Base-by-base conservation (phyloP, 1,284 basidiomycete genomes). In the Irpex rosettiformis region DNA sequence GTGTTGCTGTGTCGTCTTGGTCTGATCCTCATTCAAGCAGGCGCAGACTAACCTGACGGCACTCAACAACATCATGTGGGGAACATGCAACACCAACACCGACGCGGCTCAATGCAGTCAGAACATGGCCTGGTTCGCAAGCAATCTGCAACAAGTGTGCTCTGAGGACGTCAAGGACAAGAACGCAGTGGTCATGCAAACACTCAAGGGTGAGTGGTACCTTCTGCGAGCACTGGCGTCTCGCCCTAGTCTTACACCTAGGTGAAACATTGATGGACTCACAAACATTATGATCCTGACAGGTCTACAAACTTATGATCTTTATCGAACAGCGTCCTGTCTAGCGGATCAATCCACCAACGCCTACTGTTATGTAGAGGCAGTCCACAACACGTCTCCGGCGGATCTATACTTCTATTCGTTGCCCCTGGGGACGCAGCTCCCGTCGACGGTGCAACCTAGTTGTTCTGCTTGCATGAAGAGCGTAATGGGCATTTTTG, bases 51-150 rank as follows among this genome's bases (percentile, higher is more conserved):
- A 93, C 70, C 71, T 86, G 52, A 80, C 83, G 0, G 70, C 77
- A 37, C 75, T 92, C 63, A 93, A 92, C 67, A 69, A 76, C 2
- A 75, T 93, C 33, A 66, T 94, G 6, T 91, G 86, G 85, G 89
- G 88, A 3, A 91, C 86, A 0, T 91, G 89, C 70, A 89, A 89
- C 66, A 88, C 88, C 6, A 73, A 67, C n/a, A 67, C 72, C 1
- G 69, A 70, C 3, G 67, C 72, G 27, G 74, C 73, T 28, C 77
- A 84, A 61, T 91, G 90, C 66, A 66, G 72, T 13, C 59, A 72
- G 22, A 89, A 85, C 65, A 88, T 91, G 82, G 76, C 63, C 3
- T 84, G 79, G 79, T 89, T 86, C 66, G 77, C 79, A 3, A 68
- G 72, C 1, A 64, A 70, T 43, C 69, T 92, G 10, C 68, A 77